These are phyloP conservation scores for Flaveria ramosissima DNA, from an alignment of 129 eudicot genomes.

Conservation along the genomic window DNA sequence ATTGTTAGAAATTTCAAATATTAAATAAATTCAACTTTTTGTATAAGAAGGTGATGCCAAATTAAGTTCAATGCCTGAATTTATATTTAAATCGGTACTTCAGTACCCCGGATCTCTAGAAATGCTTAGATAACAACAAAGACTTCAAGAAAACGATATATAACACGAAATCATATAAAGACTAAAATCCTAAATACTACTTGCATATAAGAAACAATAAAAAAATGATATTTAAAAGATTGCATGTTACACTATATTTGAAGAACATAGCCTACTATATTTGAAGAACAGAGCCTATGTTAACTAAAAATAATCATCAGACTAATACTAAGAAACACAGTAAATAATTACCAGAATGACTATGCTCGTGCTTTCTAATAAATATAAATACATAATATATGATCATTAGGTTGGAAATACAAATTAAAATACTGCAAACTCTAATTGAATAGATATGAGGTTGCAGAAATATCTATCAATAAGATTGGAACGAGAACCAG, in stretches of 20 bases:
- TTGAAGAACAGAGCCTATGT: not conserved
- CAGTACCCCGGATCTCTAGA: constrained; percentile 1
- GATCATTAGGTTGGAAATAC: not conserved
- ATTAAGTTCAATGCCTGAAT: not conserved
- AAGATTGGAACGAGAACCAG: not conserved
- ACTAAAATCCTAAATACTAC: not conserved
- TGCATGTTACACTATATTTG: not conserved
- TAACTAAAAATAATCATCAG: not conserved
- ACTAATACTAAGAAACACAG: not conserved
- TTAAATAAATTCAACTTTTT: not conserved
- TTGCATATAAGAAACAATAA: not conserved
- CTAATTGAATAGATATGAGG: too few relatives aligned
- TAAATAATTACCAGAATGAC: not conserved
- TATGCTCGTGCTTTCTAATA: not conserved
- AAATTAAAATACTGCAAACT: not conserved
- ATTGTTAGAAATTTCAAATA: constrained; percentile 2
- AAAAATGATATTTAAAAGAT: not conserved
- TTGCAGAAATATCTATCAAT: not conserved
- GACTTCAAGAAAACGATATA: not conserved
- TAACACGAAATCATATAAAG: not conserved
- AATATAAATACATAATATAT: not conserved
- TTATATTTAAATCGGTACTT: not conserved
- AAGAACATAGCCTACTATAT: not conserved
- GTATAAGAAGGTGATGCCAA: constrained; percentile 13
- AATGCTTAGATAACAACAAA: not conserved